Conservation (phyloP, 2,329 filamentous ascomycete genomes). For the Aspergillus sp. region DNA sequence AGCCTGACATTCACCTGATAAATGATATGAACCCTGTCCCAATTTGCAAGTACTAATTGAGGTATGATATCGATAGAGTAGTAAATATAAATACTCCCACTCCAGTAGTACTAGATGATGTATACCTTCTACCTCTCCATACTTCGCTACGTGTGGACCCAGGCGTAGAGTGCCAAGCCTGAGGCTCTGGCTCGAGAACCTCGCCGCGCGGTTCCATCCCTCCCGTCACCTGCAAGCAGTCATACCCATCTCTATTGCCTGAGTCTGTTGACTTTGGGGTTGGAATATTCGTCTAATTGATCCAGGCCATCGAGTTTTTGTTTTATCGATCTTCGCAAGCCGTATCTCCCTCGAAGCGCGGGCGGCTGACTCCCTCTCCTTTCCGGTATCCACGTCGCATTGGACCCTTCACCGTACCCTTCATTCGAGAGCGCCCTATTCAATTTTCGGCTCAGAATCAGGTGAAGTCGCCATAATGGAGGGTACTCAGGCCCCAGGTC, state of each 20-base stretch:
- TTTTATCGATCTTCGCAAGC: background rate
- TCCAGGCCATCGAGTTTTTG: background rate
- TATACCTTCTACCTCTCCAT: too few relatives aligned
- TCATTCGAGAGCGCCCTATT: background rate
- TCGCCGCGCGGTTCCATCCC: background rate
- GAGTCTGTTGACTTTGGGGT: background rate
- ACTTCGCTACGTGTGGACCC: background rate
- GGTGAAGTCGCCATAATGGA: slow-evolving; percentile 27
- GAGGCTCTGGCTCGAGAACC: background rate
- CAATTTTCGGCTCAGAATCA: background rate
- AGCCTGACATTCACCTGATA: too few relatives aligned
- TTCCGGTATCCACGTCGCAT: slow-evolving; percentile 2
- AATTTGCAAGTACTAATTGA: too few relatives aligned
- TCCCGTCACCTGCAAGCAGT: background rate
- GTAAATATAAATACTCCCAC: too few relatives aligned
- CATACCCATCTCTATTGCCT: background rate
- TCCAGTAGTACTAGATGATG: too few relatives aligned
- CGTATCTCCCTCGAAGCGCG: background rate
- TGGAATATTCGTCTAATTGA: background rate
- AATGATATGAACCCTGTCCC: too few relatives aligned
- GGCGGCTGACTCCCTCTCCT: slow-evolving; percentile 2
- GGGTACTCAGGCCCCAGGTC: slow-evolving; percentile 29
- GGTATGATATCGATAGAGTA: too few relatives aligned
- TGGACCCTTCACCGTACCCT: background rate
- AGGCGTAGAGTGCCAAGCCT: background rate